Conservation (phyloP, 2,329 filamentous ascomycete species). For the Boeremia exigua region DNA sequence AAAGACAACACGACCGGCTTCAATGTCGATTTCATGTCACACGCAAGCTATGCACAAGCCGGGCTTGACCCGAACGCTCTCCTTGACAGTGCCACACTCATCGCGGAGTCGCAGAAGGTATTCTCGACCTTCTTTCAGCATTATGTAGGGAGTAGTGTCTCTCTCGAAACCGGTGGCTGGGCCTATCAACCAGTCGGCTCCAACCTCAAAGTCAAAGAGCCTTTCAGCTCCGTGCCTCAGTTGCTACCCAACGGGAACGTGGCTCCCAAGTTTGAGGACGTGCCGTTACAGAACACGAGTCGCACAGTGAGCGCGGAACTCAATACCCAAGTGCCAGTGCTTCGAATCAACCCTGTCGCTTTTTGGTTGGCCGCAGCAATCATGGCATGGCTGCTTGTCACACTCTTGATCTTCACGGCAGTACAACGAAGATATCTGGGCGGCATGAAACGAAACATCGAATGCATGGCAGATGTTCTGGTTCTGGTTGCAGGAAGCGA, state of each 20-base stretch:
- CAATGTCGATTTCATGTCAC: constrained; percentile 24
- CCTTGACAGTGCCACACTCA: constrained; percentile 19
- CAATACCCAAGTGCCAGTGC: background rate
- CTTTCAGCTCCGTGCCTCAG: background rate
- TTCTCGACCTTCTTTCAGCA: constrained; percentile 44
- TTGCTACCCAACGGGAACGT: background rate
- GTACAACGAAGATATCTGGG: background rate
- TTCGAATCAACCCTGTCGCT: background rate
- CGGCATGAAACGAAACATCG: background rate
- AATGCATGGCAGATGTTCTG: constrained; percentile 7
- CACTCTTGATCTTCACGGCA: background rate
- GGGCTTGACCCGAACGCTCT: constrained; percentile 26
- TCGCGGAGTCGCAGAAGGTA: constrained; percentile 22
- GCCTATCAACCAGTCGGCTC: background rate
- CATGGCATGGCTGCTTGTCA: background rate
- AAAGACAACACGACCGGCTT: constrained; percentile 27
- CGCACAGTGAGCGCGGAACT: background rate
- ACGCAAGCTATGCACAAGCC: constrained; percentile 21
- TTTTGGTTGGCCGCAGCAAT: background rate
- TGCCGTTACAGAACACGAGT: background rate
- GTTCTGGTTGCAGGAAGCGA: constrained; percentile 1
- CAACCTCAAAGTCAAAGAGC: background rate
- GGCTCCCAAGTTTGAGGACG: background rate
- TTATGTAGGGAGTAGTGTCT: constrained; percentile 27
- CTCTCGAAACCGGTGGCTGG: constrained; percentile 9